Percentiles rank a stretch among this genome's conserved stretches.
Conservation (phyloP, 179 eudicot genomes). For the Actinidia chinensis region DNA sequence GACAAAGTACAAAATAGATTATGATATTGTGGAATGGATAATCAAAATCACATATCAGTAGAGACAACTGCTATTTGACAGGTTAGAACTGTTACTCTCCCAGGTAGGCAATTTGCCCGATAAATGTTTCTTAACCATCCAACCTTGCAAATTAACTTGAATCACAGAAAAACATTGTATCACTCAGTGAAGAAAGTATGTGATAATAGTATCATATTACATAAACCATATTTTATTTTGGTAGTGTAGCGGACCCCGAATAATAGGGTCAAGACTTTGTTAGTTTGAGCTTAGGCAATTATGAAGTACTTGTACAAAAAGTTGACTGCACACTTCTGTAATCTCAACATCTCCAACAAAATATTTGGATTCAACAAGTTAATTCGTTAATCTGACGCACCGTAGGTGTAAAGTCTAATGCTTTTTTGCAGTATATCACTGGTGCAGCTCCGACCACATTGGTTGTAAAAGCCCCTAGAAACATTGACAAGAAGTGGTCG, state of each 20-base stretch:
- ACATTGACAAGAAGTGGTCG: constrained; percentile 6
- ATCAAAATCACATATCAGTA: not conserved
- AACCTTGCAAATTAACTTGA: not conserved
- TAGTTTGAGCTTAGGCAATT: not conserved
- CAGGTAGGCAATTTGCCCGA: not conserved
- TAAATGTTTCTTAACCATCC: not conserved
- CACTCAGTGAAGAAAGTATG: not conserved
- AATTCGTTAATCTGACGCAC: constrained; percentile 37
- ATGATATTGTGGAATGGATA: not conserved
- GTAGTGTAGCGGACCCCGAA: not conserved
- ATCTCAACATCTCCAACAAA: constrained; percentile 10
- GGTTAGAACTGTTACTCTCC: not conserved
- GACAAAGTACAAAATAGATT: not conserved
- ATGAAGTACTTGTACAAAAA: not conserved
- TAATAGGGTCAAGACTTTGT: not conserved
- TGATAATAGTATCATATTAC: not conserved
- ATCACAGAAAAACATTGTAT: not conserved
- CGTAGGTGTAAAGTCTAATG: constrained; percentile 53
- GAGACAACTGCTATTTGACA: not conserved
- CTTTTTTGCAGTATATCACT: constrained; percentile 75
- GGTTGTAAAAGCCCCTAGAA: constrained; percentile 82
- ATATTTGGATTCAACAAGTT: not conserved
- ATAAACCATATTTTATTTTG: not conserved
- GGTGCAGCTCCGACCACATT: constrained; percentile 99
- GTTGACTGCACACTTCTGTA: not conserved